A percentile compares a stretch with the other conserved stretches of the same genome.
Conservation (phyloP, 352 stramenopile genomes). For the Phytophthora sansomeana region DNA sequence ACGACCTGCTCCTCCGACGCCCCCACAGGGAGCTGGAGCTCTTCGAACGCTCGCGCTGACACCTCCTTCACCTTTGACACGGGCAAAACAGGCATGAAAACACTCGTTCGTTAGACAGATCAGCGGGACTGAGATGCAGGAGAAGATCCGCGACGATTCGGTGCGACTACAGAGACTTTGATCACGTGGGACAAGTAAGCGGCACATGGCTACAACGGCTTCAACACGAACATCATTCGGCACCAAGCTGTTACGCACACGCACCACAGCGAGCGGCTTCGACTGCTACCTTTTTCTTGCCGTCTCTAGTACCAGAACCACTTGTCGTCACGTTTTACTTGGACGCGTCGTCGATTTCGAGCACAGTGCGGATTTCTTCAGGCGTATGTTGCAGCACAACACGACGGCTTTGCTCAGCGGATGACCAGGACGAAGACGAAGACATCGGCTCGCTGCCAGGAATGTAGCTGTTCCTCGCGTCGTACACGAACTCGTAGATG, state of each 20-base stretch:
- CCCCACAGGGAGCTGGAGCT: constrained; percentile 62
- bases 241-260: not conserved
- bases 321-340: constrained; percentile 14
- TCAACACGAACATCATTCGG: constrained; percentile 13
- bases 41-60: constrained; percentile 55
- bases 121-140: not conserved
- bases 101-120: not conserved
- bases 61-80: constrained; percentile 43
- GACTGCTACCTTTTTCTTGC: not conserved
- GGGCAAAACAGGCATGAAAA: constrained; percentile 27
- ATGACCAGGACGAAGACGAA: constrained; percentile 20
- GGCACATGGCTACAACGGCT: constrained; percentile 10
- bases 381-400: constrained; percentile 65
- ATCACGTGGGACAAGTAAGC: constrained; percentile 9
- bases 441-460: constrained; percentile 26
- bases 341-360: constrained; percentile 63
- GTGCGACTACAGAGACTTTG: not conserved
- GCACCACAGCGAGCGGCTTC: not conserved
- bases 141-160: constrained; percentile 34
- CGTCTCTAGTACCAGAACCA: not conserved
- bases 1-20: constrained; percentile 60
- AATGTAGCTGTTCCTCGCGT: constrained; percentile 51
- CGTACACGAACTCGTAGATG: constrained; percentile 69
- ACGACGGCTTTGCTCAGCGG: constrained; percentile 22
- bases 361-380: constrained; percentile 64